phyloP scores from a whole-genome alignment of 352 stramenopile species.

The Pythium dissotocum region DNA sequence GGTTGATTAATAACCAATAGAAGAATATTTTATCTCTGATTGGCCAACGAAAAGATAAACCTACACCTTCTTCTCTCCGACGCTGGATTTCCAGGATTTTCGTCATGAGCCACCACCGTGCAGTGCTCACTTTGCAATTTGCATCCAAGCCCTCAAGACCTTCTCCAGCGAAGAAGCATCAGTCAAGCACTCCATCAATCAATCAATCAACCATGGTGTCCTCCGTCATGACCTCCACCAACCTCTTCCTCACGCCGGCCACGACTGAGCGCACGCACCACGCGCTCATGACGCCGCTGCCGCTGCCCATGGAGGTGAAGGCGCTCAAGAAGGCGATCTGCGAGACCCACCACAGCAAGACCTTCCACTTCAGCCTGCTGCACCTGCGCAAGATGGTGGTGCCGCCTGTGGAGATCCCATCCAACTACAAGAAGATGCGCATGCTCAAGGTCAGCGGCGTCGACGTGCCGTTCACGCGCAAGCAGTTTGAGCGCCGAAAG shows the following conservation, averaged over 20 bases:
- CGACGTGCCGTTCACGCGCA: constrained; percentile 55
- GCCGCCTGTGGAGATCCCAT: constrained; percentile 51
- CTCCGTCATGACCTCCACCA: constrained; percentile 17
- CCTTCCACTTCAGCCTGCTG: constrained; percentile 38
- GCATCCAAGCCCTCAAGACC: background rate
- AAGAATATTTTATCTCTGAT: background rate
- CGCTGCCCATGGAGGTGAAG: constrained; percentile 37
- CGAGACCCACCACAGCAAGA: constrained; percentile 20
- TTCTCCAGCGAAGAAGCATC: background rate
- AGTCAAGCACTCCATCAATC: background rate
- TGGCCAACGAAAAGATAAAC: background rate
- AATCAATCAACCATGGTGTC: constrained; percentile 13
- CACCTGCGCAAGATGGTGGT: constrained; percentile 53
- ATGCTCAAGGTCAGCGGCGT: constrained; percentile 38
- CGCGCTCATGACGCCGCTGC: background rate
- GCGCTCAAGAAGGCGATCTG: constrained; percentile 51
- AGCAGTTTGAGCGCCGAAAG: constrained; percentile 59
- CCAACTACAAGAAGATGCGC: constrained; percentile 34
- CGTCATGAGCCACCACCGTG: background rate
- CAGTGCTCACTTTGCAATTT: constrained; percentile 10
- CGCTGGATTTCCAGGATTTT: constrained; percentile 2
- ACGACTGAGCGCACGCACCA: constrained; percentile 1
- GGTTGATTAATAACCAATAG: background rate
- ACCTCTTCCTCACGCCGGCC: constrained; percentile 13
- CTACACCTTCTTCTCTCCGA: background rate